phyloP scores from a whole-genome alignment of 345 rosid genomes.

The Euphorbia lathyris region DNA sequence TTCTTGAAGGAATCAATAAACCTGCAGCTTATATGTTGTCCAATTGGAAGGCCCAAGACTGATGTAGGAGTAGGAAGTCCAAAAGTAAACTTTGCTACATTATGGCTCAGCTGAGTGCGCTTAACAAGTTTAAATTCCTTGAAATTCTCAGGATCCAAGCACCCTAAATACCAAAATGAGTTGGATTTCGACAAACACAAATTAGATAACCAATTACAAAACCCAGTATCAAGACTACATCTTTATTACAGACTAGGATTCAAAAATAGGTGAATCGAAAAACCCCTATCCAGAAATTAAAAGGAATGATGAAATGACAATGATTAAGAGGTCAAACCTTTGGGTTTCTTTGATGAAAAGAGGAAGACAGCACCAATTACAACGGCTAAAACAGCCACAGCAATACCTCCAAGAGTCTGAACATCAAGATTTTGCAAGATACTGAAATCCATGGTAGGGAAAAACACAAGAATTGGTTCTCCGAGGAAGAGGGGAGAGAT shows the following conservation, averaged over 20 bases:
- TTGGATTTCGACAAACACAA: neutral
- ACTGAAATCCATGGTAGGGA: conserved; percentile 49
- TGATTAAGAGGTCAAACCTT: too few relatives aligned
- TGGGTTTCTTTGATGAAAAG: conserved; percentile 22
- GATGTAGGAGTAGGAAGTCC: conserved; percentile 73
- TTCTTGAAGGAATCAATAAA: conserved; percentile 19
- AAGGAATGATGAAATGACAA: too few relatives aligned
- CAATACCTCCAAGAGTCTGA: conserved; percentile 69
- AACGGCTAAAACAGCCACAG: conserved; percentile 68
- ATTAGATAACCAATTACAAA: too few relatives aligned
- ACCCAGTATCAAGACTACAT: neutral
- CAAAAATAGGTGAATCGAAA: neutral
- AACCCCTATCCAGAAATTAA: conserved; percentile 1
- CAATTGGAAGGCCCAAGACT: conserved; percentile 93
- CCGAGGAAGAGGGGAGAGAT: neutral
- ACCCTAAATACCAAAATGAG: conserved; percentile 33
- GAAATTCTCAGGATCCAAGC: conserved; percentile 85
- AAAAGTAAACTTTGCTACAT: conserved; percentile 89
- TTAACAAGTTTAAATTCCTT: conserved; percentile 90
- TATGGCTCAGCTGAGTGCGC: conserved; percentile 77
- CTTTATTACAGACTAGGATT: neutral
- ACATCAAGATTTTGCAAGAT: conserved; percentile 58
- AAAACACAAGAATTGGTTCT: neutral
- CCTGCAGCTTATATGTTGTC: conserved; percentile 98
- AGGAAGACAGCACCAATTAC: conserved; percentile 55